These are phyloP conservation scores for Podospora didyma DNA, from an alignment of 495 filamentous ascomycete species.

Conservation along the genomic window DNA sequence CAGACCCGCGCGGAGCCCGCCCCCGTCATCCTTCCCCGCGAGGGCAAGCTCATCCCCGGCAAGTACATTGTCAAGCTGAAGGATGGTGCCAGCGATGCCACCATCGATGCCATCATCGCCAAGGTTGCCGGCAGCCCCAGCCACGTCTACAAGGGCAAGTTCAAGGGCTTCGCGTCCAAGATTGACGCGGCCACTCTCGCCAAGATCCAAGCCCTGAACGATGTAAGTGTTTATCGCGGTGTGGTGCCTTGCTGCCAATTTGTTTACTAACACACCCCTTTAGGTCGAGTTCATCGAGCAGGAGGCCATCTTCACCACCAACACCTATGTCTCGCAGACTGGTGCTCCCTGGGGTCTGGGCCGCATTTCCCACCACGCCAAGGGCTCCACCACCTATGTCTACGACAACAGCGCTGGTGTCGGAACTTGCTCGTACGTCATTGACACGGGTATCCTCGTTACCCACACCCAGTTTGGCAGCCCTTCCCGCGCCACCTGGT, in stretches of 20 bases:
- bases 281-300: constrained; percentile 53
- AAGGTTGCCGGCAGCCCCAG: constrained; percentile 33
- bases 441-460: constrained; percentile 55
- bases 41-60: constrained; percentile 35
- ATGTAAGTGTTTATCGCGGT: constrained; percentile 19
- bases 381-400: constrained; percentile 50
- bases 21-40: constrained; percentile 35
- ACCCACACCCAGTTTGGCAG: constrained; percentile 44
- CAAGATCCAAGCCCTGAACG: constrained; percentile 37
- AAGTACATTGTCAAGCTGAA: constrained; percentile 58
- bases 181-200: constrained; percentile 35
- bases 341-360: constrained; percentile 59
- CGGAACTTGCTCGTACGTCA: constrained; percentile 54
- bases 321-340: constrained; percentile 45
- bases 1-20: constrained; percentile 14
- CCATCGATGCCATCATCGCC: constrained; percentile 28
- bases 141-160: constrained; percentile 38
- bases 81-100: constrained; percentile 31
- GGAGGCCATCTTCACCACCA: constrained; percentile 44
- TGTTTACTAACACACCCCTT: neutral
- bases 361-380: constrained; percentile 50
- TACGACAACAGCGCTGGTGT: constrained; percentile 54
- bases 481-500: constrained; percentile 38
- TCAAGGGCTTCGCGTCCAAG: constrained; percentile 43
- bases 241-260: neutral